Base-by-base conservation (phyloP, 2,329 filamentous ascomycete species). In the Hirsutella thompsonii region DNA sequence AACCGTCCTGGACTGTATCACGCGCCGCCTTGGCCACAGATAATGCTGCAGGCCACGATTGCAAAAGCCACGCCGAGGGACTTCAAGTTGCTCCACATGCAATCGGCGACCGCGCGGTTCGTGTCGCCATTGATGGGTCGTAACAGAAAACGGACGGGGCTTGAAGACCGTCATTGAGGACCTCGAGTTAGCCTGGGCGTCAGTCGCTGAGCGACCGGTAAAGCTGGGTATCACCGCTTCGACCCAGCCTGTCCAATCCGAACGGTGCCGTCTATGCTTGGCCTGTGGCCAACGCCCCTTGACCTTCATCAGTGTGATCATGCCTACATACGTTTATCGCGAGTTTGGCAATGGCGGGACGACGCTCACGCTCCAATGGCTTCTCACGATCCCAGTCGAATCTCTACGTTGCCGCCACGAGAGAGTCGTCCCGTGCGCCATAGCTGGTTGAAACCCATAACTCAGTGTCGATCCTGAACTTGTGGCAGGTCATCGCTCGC, bases 71-170 rank as follows among this genome's bases (percentile, higher is more conserved):
- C 36, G 59, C 58, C 3, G 67, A 67, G 1, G 69, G 70, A 1
- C 54, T 82, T 32, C 78, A 82, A 51, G 69, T 74, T 30, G 78
- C 78, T 0, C 61, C 82, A 9, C 78, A 82, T 49, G 78, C 78
- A 34, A 82, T 82, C 43, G 78, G 78, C 33, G 76, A 82, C 50
- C 61, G 62, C 16, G 75, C 78, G 1, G 63, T 80, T 21, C 62
- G 58, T 32, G 71, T 70, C 46, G 76, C 74, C 8, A 66, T 81
- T 43, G 69, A 81, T 47, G 67, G 66, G 0, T 62, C 82, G 14
- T 70, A 58, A 18, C 56, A 49, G 44, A 61, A 58, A 38, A 63
- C 58, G 0, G 59, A 57, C 45, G 62, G 66, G 0, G 63, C 61
- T 1, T 65, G 68, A 8, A 67, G 78, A 2, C 78, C 79, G 39